phyloP scores from a whole-genome alignment of 139 green algal species.

The Auxenochlorella protothecoides region DNA sequence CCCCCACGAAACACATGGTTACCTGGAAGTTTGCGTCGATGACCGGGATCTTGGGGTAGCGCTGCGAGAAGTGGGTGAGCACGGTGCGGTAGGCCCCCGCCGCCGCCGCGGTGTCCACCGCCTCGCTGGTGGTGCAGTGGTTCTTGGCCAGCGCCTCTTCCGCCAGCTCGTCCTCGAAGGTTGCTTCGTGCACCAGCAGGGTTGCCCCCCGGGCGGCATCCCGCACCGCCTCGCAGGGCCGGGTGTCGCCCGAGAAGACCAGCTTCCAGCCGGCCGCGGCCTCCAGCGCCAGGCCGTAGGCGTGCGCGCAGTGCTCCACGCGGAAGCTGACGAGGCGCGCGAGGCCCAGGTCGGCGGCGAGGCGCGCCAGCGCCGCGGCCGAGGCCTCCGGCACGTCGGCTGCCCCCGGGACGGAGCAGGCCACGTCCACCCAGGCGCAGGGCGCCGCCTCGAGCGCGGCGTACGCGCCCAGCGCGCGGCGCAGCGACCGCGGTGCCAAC shows the following conservation, averaged over 20 bases:
- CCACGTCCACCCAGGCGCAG: slow-evolving; percentile 51
- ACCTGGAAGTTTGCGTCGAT: slow-evolving; percentile 33
- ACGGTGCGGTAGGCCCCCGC: slow-evolving; percentile 78
- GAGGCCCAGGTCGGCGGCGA: slow-evolving; percentile 39
- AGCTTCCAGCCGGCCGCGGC: slow-evolving; percentile 52
- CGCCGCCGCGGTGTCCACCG: slow-evolving; percentile 50
- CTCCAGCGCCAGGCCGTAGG: slow-evolving; percentile 64
- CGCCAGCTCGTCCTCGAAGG: slow-evolving; percentile 84
- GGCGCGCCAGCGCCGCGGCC: slow-evolving; percentile 2
- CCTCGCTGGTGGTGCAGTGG: slow-evolving; percentile 83
- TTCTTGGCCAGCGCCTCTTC: slow-evolving; percentile 77
- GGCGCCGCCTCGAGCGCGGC: slow-evolving; percentile 43
- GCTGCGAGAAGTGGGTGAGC: slow-evolving; percentile 94
- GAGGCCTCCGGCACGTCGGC: neutral
- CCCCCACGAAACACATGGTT: too few relatives aligned
- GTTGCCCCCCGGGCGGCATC: slow-evolving; percentile 63
- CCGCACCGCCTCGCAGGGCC: slow-evolving; percentile 60
- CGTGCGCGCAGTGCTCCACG: slow-evolving; percentile 62
- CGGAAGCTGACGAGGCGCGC: slow-evolving; percentile 42
- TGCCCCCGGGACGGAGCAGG: neutral
- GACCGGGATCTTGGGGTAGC: slow-evolving; percentile 81
- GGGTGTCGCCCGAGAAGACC: slow-evolving; percentile 85
- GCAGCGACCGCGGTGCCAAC: slow-evolving; percentile 68
- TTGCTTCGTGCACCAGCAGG: slow-evolving; percentile 95
- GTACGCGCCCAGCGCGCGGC: slow-evolving; percentile 53